Evolutionary conservation across 2,329 filamentous ascomycete species (phyloP), one percentile per base, ranked within the genome.

Genomic region (Ascochyta viciae-villosae): DNA sequence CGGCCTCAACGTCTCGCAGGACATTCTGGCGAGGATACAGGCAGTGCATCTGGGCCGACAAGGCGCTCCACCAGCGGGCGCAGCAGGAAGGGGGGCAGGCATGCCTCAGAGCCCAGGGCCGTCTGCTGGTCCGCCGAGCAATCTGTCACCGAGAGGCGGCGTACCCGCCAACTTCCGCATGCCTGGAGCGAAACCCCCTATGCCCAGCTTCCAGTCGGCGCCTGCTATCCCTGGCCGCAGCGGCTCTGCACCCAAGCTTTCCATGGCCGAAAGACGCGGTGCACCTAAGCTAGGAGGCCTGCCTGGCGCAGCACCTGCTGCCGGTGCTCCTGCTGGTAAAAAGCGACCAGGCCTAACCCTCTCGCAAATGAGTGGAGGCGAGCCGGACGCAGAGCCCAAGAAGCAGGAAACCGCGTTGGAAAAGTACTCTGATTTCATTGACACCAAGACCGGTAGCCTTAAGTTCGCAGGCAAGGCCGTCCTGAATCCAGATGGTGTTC

Each of bases 381-480:
- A 63, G 24, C 54, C 64, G 10, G 51, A 53, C n/a, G 63, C 47
- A 23, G 58, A 60, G 19, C 68, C 73, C 23, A 67, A 67, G 54
- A 72, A 76, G 64, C 69, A 74, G 57, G 73, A 72, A 58, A 68
- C 73, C 8, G 70, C 83, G 48, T 84, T 91, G 74, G 87, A 85
- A 69, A 88, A 89, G 68, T 91, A 88, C 66, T 82, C 87, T 29
- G 88, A 97, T 61, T 95, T 90, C 70, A 91, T 99, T 57, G 93
- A 99, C 72, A 89, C 92, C 0, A 91, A 97, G 70, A 91, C 91
- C 46, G 95, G 95, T 10, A 96, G 90, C 66, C 82, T 99, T 60
- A 96, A 89, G 8, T 99, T 99, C 77, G 91, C 92, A 66, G 93
- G 92, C 64, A 96, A 96, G 64, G 95, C 95, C 10, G 87, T 92